Evolutionary conservation across 352 stramenopile species (phyloP).

Genomic region (Phytopythium oedochilum): DNA sequence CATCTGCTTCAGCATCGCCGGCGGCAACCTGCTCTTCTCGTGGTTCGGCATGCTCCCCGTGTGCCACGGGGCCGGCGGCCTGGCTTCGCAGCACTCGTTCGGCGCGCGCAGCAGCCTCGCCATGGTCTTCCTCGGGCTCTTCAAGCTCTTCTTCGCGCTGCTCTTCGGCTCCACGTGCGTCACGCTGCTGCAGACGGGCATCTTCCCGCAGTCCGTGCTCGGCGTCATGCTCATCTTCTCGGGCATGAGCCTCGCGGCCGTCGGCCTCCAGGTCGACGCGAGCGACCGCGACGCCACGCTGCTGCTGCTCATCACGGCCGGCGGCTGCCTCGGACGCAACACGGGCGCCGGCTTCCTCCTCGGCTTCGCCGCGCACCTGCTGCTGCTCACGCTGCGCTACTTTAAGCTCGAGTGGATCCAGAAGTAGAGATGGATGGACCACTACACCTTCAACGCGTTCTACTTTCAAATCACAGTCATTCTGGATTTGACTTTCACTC

Average conservation of each 20-base stretch:
- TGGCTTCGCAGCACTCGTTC: slow-evolving; percentile 91
- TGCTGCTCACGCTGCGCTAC: slow-evolving; percentile 19
- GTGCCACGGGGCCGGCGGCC: slow-evolving; percentile 90
- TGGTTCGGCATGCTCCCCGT: slow-evolving; percentile 91
- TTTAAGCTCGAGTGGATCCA: slow-evolving; percentile 14
- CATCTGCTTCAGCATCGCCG: slow-evolving; percentile 63
- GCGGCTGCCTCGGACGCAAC: slow-evolving; percentile 41
- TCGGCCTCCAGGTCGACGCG: slow-evolving; percentile 48
- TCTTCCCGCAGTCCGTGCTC: slow-evolving; percentile 54
- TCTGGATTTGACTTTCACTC: no score
- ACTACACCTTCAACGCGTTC: no score
- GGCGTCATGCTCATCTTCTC: slow-evolving; percentile 60
- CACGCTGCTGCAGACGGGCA: slow-evolving; percentile 43
- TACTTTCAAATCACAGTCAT: no score
- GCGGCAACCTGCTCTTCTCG: slow-evolving; percentile 82
- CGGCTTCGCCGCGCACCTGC: slow-evolving; percentile 25
- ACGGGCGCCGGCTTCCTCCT: slow-evolving; percentile 55
- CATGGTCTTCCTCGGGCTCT: slow-evolving; percentile 84
- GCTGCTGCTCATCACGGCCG: slow-evolving; percentile 36
- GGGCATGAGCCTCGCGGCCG: slow-evolving; percentile 38
- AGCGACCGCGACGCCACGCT: slow-evolving; percentile 27
- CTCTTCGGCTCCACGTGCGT: slow-evolving; percentile 80
- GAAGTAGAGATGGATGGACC: background rate
- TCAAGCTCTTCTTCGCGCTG: slow-evolving; percentile 90
- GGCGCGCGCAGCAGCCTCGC: slow-evolving; percentile 87